Evolutionary conservation across 306 rosid species (phyloP).

Genomic region (Herpetospermum pedunculosum): DNA sequence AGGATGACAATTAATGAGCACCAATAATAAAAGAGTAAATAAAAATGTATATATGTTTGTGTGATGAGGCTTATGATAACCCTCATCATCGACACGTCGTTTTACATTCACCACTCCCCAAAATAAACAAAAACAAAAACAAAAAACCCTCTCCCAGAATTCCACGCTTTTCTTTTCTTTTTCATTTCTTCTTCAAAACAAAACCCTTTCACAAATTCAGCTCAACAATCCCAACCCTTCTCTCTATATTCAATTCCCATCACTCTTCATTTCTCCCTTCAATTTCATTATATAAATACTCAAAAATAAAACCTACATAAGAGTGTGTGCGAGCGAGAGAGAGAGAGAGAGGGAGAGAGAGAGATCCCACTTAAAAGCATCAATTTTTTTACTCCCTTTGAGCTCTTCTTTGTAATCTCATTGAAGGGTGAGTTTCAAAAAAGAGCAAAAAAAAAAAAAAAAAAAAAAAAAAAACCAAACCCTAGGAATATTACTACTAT

Average conservation of each 20-base stretch:
- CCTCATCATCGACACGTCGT: constrained; percentile 99
- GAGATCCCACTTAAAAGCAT: background rate
- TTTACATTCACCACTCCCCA: constrained; percentile 71
- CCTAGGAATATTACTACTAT: too few species aligned
- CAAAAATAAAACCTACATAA: too few species aligned
- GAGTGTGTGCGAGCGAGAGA: background rate
- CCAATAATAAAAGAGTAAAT: background rate
- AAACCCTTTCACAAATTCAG: background rate
- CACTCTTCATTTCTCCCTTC: too few species aligned
- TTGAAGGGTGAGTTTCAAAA: background rate
- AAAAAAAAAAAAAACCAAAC: too few species aligned
- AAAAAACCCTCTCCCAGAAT: constrained; percentile 83
- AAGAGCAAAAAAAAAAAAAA: background rate
- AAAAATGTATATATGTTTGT: background rate
- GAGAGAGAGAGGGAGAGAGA: background rate
- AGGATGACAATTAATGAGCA: constrained; percentile 6
- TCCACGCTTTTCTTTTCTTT: constrained; percentile 25
- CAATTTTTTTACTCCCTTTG: background rate
- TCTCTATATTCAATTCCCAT: too few species aligned
- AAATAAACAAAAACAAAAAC: background rate
- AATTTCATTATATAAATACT: too few species aligned
- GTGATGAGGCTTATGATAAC: constrained; percentile 77
- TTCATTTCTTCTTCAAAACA: background rate
- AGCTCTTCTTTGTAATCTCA: background rate
- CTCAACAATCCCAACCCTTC: background rate